phyloP scores from a whole-genome alignment of 768 basidiomycete species.

The Tulasnella sp. region DNA sequence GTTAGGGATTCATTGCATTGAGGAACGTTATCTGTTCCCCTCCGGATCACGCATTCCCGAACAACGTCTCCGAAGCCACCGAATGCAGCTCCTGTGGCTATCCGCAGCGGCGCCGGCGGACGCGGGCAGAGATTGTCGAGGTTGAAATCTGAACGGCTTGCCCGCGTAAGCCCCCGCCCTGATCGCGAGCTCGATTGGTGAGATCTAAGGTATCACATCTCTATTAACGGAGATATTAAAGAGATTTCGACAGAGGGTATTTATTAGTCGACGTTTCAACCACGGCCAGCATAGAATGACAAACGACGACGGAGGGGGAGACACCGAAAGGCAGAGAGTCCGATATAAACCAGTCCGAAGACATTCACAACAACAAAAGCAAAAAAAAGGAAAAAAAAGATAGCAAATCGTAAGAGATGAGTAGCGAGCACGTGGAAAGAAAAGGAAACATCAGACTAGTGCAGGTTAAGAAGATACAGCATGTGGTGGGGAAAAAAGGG shows the following conservation, averaged over 20 bases:
- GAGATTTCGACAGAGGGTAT: background rate
- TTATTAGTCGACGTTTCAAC: background rate
- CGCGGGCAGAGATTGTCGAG: background rate
- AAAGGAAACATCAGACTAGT: background rate
- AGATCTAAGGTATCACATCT: background rate
- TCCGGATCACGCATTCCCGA: background rate
- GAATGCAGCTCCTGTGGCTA: background rate
- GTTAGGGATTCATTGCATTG: background rate
- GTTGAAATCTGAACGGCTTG: too few species aligned
- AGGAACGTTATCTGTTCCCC: background rate
- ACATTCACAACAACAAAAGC: slow-evolving; percentile 1
- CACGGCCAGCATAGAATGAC: background rate
- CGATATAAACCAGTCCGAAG: background rate
- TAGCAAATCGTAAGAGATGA: background rate
- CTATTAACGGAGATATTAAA: background rate
- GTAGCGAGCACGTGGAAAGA: background rate
- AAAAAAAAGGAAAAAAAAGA: background rate
- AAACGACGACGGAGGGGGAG: background rate
- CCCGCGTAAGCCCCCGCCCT: too few species aligned
- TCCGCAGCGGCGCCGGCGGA: background rate
- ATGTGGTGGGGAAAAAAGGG: background rate
- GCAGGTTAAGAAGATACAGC: background rate
- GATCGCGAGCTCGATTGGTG: background rate
- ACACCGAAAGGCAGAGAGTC: background rate
- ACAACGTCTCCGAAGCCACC: background rate